These are phyloP conservation scores for Kwoniella shandongensis DNA, from an alignment of 768 basidiomycete genomes.

Conservation along the genomic window DNA sequence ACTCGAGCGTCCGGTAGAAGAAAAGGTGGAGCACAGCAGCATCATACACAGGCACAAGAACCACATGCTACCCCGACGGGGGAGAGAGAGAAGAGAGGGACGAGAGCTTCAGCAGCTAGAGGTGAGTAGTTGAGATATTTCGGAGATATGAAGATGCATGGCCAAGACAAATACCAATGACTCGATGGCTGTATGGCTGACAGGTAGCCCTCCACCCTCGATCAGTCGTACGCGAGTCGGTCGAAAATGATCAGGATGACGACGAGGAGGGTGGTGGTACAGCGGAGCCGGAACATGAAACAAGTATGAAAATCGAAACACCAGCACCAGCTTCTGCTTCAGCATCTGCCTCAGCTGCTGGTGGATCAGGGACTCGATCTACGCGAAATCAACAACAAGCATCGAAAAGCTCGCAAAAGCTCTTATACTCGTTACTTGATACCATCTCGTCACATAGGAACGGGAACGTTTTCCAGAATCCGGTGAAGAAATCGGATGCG, in stretches of 20 bases:
- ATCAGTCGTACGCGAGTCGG: constrained; percentile 17
- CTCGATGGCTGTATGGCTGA: constrained; percentile 8
- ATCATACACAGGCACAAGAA: constrained; percentile 3
- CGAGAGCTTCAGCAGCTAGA: constrained; percentile 10
- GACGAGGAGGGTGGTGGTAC: neutral
- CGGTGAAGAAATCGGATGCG: constrained; percentile 82
- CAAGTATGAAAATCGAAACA: constrained; percentile 2
- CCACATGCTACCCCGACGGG: neutral
- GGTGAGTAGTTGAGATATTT: constrained; percentile 6
- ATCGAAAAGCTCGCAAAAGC: constrained; percentile 62
- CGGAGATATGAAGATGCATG: neutral
- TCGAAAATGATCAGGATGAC: constrained; percentile 13
- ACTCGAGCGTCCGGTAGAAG: constrained; percentile 17
- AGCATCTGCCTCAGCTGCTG: constrained; percentile 2
- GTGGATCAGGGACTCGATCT: neutral
- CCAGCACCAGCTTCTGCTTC: constrained; percentile 12
- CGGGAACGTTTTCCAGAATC: constrained; percentile 86
- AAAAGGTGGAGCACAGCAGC: constrained; percentile 3
- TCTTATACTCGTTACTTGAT: constrained; percentile 76
- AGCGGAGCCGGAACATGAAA: neutral
- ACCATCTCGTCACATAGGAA: constrained; percentile 81
- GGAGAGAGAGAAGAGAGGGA: constrained; percentile 27
- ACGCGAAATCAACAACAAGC: constrained; percentile 17
- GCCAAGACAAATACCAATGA: constrained; percentile 2
- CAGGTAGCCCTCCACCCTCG: constrained; percentile 12